Base-by-base conservation (phyloP, 257 asterid species). In the Anisodus tanguticus region DNA sequence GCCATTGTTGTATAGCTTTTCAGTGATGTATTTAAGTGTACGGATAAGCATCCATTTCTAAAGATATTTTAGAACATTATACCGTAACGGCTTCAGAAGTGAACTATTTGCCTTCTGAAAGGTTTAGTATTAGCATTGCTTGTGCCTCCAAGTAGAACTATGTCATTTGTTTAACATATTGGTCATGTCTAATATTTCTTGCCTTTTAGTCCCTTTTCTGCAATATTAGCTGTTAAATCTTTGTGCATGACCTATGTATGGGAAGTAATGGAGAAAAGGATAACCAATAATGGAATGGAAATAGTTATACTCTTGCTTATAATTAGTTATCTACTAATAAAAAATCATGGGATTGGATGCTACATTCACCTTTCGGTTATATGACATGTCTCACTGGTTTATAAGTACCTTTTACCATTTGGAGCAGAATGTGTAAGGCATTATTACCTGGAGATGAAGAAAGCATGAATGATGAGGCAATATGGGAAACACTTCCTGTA, bases 401-500 rank as follows among this genome's bases (percentile, higher is more conserved):
- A 59, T 80, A 67, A 83, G 39, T 54, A 82, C 8, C 54, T 88
- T 80, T 54, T 88, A 70, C 62, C 59, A 55, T 79, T 55, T 77
- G 82, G 77, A 84, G 84, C 94, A 97, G 99, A 91, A 95, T 94
- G 99, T 97, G 98, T 88, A 92, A 93, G 88, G 97, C 99, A 82
- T 91, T 97, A 87, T 88, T 97, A 70, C 99, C 98, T 5, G 99
- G 96, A 86, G 99, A 95, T 82, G 97, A 94, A 91, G 99, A 97
- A 88, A 91, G 93, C 92, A 89, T 91, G 93, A 91, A 94, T 86
- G 97, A 92, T 53, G 98, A 92, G 79, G 97, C 98, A 82, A 89
- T 97, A 70, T 97, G 99, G 98, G 99, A 97, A 90, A 95, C 98
- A 11, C 98, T 97, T 85, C 99, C 99, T 15, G 99, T 97, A 90